phyloP scores from a whole-genome alignment of 176 grass and related monocot species.

The Eremochloa ophiuroides region DNA sequence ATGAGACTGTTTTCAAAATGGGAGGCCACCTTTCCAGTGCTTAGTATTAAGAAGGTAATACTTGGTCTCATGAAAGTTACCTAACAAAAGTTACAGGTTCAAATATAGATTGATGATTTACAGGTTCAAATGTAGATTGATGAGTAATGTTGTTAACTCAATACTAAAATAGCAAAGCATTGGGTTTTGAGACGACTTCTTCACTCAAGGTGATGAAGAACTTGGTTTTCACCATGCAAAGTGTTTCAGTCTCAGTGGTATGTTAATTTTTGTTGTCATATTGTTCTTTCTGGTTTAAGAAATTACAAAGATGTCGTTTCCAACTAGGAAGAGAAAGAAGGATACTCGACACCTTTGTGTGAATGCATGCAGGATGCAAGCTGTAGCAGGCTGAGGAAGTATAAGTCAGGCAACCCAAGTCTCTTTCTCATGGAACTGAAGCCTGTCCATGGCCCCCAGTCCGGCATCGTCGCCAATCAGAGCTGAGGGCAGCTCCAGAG shows the following conservation, averaged over 20 bases:
- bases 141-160: background rate
- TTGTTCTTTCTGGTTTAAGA: conserved; percentile 15
- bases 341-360: background rate
- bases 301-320: background rate
- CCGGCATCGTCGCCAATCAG: background rate
- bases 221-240: background rate
- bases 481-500: background rate
- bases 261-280: background rate
- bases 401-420: background rate
- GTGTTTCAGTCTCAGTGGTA: background rate
- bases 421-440: background rate
- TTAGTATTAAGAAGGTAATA: conserved; percentile 13
- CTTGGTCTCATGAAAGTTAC: background rate
- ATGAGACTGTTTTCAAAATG: background rate
- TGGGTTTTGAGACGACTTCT: background rate
- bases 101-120: background rate
- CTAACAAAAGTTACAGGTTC: background rate
- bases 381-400: background rate
- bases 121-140: background rate
- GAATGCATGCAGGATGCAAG: background rate
- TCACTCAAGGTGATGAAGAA: background rate
- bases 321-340: background rate
- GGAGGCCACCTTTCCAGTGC: background rate
- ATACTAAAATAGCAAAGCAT: background rate
- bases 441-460: background rate